A percentile compares a stretch with the other conserved stretches of the same genome.
Evolutionary conservation across 1,284 basidiomycete genomes (phyloP).

Genomic region (Leccinum ponderosum): DNA sequence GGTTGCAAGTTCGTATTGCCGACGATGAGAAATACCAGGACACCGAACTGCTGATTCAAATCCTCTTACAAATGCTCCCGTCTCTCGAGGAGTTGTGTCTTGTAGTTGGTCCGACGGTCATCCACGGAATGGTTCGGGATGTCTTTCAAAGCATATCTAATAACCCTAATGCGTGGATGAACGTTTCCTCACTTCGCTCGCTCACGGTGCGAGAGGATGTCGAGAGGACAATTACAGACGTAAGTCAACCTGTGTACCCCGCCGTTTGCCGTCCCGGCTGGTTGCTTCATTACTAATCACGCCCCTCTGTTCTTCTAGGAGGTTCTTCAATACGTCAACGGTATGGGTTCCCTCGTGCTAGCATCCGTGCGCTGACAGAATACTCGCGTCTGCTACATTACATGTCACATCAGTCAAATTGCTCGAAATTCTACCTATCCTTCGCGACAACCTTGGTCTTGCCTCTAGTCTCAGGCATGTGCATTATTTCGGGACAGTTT

Average conservation of each 20-base stretch:
- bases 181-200: not conserved
- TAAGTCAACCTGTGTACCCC: not conserved
- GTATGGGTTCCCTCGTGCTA: not conserved
- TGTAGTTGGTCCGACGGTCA: not conserved
- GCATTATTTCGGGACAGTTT: not conserved
- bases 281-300: not conserved
- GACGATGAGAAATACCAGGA: not conserved
- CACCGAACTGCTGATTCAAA: not conserved
- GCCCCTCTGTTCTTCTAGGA: not conserved
- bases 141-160: not conserved
- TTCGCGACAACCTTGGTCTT: not conserved
- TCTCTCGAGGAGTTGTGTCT: not conserved
- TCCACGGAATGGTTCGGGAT: not conserved
- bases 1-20: not conserved
- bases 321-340: not conserved
- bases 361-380: not conserved
- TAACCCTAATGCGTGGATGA: not conserved
- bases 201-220: not conserved
- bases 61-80: not conserved
- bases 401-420: not conserved
- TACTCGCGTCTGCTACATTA: not conserved
- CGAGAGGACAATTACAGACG: not conserved
- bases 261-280: not conserved
- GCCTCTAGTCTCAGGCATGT: not conserved
- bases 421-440: not conserved